These are phyloP conservation scores for Eimeria falciformis DNA, from an alignment of 169 alveolate genomes.

Conservation along the genomic window DNA sequence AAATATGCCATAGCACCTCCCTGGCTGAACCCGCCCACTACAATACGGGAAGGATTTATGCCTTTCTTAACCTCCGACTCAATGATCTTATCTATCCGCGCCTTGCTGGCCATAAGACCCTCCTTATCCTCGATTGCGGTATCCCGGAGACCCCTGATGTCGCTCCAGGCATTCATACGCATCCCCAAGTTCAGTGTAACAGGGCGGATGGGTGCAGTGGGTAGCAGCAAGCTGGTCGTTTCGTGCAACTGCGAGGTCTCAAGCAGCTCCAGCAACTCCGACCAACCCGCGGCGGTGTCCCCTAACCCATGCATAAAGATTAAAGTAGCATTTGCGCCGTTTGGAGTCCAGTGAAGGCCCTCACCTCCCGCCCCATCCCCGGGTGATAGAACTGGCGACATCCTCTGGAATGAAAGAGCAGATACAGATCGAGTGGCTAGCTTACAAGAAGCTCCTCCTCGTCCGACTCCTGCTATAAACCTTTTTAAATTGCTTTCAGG, in stretches of 20 bases:
- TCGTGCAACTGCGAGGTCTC: slow-evolving; percentile 26
- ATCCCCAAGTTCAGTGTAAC: slow-evolving; percentile 75
- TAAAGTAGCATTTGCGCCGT: slow-evolving; percentile 37
- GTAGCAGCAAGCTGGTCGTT: slow-evolving; percentile 65
- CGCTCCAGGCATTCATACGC: slow-evolving; percentile 77
- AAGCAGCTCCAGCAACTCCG: slow-evolving; percentile 41
- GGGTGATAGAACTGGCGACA: slow-evolving; percentile 47
- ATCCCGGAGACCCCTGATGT: slow-evolving; percentile 56
- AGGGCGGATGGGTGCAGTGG: slow-evolving; percentile 77
- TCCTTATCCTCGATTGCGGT: slow-evolving; percentile 62
- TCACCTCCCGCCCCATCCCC: slow-evolving; percentile 45
- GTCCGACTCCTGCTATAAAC: neutral
- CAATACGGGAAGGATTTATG: slow-evolving; percentile 68
- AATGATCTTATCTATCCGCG: slow-evolving; percentile 69
- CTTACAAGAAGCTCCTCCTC: neutral
- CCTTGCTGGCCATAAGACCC: slow-evolving; percentile 72
- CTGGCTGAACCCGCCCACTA: slow-evolving; percentile 79
- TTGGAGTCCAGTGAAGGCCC: slow-evolving; percentile 62
- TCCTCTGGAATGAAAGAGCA: neutral
- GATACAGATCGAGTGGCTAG: neutral
- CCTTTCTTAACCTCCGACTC: slow-evolving; percentile 39
- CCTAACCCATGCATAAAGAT: slow-evolving; percentile 78
- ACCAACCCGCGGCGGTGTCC: slow-evolving; percentile 79
- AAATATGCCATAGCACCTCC: slow-evolving; percentile 78
- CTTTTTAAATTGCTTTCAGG: neutral